These are phyloP conservation scores for Ceratobasidium sp. DNA, from an alignment of 1,284 basidiomycete genomes.

Conservation along the genomic window DNA sequence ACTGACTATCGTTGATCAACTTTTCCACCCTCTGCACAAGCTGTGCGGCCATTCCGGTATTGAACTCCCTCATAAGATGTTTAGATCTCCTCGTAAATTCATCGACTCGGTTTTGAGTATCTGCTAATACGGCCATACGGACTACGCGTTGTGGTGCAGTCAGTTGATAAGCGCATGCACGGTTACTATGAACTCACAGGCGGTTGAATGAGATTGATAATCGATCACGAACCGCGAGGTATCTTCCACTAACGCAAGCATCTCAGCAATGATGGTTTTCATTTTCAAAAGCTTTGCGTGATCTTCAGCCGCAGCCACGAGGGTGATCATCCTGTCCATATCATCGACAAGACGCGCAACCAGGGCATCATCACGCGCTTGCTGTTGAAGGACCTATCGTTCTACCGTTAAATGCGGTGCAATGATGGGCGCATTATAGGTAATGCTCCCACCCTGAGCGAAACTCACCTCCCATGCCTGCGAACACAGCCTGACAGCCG, in stretches of 20 bases:
- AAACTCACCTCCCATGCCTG: conserved; percentile 16
- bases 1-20: too few relatives aligned
- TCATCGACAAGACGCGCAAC: neutral
- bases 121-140: neutral
- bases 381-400: neutral
- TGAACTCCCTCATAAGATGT: too few relatives aligned
- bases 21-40: too few relatives aligned
- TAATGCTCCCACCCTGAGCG: neutral
- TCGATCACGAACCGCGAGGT: conserved; percentile 2
- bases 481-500: neutral
- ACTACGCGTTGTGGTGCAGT: neutral
- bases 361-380: neutral
- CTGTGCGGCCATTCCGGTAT: too few relatives aligned
- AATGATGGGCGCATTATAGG: neutral
- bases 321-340: neutral
- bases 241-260: neutral
- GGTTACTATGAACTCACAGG: neutral
- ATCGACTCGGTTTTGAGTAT: neutral
- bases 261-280: neutral
- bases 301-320: neutral
- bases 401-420: too few relatives aligned
- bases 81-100: neutral
- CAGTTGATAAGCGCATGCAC: neutral
- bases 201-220: neutral
- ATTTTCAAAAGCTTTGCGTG: neutral